Conservation (phyloP, 176 grass and related monocot genomes). For the Eleusine indica region DNA sequence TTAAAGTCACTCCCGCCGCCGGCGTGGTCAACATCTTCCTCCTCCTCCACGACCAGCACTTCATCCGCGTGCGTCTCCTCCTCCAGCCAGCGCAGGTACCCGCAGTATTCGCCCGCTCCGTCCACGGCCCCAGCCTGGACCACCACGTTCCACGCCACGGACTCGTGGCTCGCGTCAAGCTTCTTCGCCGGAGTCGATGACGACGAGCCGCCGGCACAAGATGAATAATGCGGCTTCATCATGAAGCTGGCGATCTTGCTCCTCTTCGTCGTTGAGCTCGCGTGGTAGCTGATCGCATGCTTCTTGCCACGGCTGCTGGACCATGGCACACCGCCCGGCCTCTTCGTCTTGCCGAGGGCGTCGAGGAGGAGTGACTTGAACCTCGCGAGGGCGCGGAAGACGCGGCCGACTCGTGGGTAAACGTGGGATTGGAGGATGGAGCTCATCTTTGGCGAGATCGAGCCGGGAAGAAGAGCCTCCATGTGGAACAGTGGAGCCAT, state of each 20-base stretch:
- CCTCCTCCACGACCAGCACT: no score
- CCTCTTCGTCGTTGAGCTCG: no score
- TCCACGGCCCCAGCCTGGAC: no score
- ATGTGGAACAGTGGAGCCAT: slow-evolving; percentile 38
- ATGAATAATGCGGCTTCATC: background rate
- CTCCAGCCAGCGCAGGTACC: no score
- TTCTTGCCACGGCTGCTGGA: background rate
- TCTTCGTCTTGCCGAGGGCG: slow-evolving; percentile 47
- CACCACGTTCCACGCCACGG: no score
- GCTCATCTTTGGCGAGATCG: slow-evolving; percentile 53
- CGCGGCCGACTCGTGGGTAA: slow-evolving; percentile 50
- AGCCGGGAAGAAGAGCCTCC: slow-evolving; percentile 51
- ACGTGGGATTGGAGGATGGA: slow-evolving; percentile 56
- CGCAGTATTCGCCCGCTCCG: no score
- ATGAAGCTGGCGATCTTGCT: no score
- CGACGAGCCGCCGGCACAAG: background rate
- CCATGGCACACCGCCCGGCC: background rate
- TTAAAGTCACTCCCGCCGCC: background rate
- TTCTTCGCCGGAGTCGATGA: no score
- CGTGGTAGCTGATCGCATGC: no score
- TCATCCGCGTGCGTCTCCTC: no score
- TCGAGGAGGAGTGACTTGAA: slow-evolving; percentile 59
- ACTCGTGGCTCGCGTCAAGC: no score
- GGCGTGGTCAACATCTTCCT: no score
- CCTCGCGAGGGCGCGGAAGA: slow-evolving; percentile 53